Base-by-base conservation (phyloP, 106 monocot species). In the Posidonia australis region DNA sequence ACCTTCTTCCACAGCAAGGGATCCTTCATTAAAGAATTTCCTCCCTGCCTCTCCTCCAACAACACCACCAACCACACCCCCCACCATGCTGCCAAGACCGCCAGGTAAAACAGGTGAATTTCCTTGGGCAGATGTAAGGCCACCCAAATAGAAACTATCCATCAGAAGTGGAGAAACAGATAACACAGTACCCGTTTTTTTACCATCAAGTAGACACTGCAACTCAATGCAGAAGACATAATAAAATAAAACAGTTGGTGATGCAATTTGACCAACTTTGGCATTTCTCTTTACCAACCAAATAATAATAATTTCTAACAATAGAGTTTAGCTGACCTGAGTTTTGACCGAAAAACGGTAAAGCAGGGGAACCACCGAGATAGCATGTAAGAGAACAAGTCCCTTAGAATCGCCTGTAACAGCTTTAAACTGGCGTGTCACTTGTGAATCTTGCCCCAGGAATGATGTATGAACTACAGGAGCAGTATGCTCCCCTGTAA, bases 381-480 rank as follows among this genome's bases (percentile, higher is more conserved):
- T 80, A 46, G 90, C 72, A 74, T 98, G 96, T 21, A 87, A 82
- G 17, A 82, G 59, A 60, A 98, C 81, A 69, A 87, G 73, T 45
- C 96, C 96, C 68, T 81, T 90, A 59, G 87, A 82, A 75, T 98
- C 96, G 17, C 90, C 87, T 45, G 85, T 90, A 60, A 98, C 76
- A 76, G 77, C 84, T 79, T 78, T 98, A 77, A 85, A 98, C 66
- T 92, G 91, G 6, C 86, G 86, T 20, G 85, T 75, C 48, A 71
- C 43, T 69, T 80, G 80, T 32, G 77, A 72, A 76, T 85, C 89
- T 77, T 88, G 89, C 32, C 86, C 86, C 12, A 98, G 68, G 81
- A 98, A 98, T 14, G 77, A 74, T 18, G 78, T 65, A 79, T 98
- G 96, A 30, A 90, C 80, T 51, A 91, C 83, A 42, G 96, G 84